Evolutionary conservation across 2,329 filamentous ascomycete species (phyloP).

Genomic region (Verticillium klebahnii): DNA sequence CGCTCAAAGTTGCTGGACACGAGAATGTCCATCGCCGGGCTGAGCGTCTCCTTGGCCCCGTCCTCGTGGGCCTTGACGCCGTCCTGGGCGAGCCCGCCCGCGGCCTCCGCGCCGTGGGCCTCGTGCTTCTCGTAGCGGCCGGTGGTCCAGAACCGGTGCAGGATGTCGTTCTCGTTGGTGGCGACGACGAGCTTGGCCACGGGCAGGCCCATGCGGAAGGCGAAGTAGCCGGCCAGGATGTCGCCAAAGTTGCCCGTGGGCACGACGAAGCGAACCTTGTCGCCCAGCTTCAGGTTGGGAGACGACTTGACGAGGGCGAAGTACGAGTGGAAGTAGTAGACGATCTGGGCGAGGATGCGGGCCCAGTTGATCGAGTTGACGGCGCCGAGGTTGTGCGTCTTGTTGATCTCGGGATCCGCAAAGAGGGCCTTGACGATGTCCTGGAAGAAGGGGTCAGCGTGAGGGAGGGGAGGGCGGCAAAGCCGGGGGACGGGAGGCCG

Average conservation of each 20-base stretch:
- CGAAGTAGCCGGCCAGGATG: slow-evolving; percentile 90
- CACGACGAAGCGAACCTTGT: slow-evolving; percentile 78
- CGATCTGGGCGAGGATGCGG: slow-evolving; percentile 91
- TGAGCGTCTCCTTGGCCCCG: slow-evolving; percentile 85
- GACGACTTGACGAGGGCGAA: slow-evolving; percentile 68
- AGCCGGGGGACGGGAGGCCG: not conserved
- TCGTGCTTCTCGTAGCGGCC: slow-evolving; percentile 85
- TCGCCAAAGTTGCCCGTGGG: slow-evolving; percentile 97
- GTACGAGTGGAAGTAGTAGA: slow-evolving; percentile 96
- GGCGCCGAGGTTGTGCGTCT: slow-evolving; percentile 76
- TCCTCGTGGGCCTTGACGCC: slow-evolving; percentile 60
- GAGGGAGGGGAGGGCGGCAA: not conserved
- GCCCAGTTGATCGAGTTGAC: slow-evolving; percentile 98
- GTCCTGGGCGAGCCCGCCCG: slow-evolving; percentile 60
- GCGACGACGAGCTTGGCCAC: slow-evolving; percentile 85
- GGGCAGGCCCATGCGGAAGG: slow-evolving; percentile 83
- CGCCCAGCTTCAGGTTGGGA: slow-evolving; percentile 53
- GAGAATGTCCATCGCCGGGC: slow-evolving; percentile 96
- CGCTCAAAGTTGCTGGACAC: slow-evolving; percentile 97
- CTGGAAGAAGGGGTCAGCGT: slow-evolving; percentile 26
- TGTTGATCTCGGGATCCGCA: slow-evolving; percentile 78
- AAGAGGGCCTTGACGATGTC: slow-evolving; percentile 95
- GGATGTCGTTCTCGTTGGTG: slow-evolving; percentile 96
- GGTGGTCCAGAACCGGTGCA: slow-evolving; percentile 90
- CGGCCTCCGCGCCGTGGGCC: slow-evolving; percentile 50